Percentiles rank a stretch among this genome's conserved stretches.
These are phyloP conservation scores for Dunaliella primolecta DNA, from an alignment of 139 green algal genomes.

Conservation along the genomic window DNA sequence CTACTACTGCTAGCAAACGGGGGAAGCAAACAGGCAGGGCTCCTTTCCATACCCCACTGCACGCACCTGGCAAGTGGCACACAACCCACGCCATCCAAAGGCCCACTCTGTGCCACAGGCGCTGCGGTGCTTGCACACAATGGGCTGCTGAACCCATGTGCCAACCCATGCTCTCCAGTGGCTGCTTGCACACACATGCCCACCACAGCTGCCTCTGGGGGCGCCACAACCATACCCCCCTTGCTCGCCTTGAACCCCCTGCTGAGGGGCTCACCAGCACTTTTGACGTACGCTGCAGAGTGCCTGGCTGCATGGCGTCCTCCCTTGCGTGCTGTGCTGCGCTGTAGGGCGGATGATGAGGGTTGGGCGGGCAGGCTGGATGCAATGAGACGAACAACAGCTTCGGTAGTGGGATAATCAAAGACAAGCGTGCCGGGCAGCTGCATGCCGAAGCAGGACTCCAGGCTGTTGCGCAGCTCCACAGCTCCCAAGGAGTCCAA, in stretches of 20 bases:
- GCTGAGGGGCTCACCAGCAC: too few species aligned
- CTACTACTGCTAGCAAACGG: too few species aligned
- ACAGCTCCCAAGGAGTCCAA: conserved; percentile 79
- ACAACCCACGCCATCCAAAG: neutral
- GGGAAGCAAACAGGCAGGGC: too few species aligned
- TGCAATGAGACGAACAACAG: conserved; percentile 22
- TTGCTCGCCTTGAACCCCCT: neutral
- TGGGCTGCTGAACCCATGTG: neutral
- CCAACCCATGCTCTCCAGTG: neutral
- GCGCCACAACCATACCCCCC: neutral
- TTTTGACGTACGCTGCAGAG: neutral
- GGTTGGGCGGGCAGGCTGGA: neutral
- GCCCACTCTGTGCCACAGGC: neutral
- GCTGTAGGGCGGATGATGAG: neutral
- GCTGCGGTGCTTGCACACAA: neutral
- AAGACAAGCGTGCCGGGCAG: conserved; percentile 61
- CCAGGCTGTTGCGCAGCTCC: conserved; percentile 78
- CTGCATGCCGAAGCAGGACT: conserved; percentile 37
- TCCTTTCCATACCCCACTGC: too few species aligned
- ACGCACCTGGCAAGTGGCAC: neutral
- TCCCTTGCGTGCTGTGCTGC: neutral
- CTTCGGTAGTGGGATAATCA: conserved; percentile 67
- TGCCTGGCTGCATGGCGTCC: neutral
- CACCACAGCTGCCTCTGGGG: neutral
- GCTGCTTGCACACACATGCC: neutral